phyloP scores from a whole-genome alignment of 2,329 filamentous ascomycete genomes.

The Tolypocladium nubicola region DNA sequence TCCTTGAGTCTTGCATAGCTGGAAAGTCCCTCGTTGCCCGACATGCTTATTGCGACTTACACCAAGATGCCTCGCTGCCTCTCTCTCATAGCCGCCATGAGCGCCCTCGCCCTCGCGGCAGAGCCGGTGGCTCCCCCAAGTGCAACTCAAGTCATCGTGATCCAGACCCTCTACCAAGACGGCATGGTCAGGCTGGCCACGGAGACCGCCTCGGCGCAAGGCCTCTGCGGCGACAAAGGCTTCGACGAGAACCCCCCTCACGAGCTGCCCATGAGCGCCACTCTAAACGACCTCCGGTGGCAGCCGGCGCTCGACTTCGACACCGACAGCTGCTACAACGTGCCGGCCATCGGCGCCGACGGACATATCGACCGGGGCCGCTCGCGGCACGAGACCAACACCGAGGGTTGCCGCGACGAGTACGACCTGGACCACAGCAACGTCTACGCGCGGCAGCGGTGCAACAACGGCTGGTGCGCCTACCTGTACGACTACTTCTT shows the following conservation, averaged over 20 bases:
- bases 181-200: background rate
- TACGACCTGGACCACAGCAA: conserved; percentile 26
- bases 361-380: conserved; percentile 22
- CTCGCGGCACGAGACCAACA: conserved; percentile 15
- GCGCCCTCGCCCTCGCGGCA: too few relatives aligned
- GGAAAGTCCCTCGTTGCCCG: too few relatives aligned
- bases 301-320: conserved; percentile 21
- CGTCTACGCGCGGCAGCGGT: conserved; percentile 30
- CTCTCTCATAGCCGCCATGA: too few relatives aligned
- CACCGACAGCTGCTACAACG: conserved; percentile 27
- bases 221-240: conserved; percentile 3
- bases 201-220: background rate
- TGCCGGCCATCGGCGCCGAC: conserved; percentile 23
- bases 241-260: conserved; percentile 7
- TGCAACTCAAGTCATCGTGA: too few relatives aligned
- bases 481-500: conserved; percentile 36
- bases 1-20: too few relatives aligned
- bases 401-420: conserved; percentile 19
- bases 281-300: conserved; percentile 11
- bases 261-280: conserved; percentile 10
- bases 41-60: too few relatives aligned
- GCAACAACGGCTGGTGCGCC: conserved; percentile 33
- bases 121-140: too few relatives aligned
- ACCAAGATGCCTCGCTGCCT: too few relatives aligned
- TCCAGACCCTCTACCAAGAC: background rate